These are phyloP conservation scores for Aspergillus biplanus DNA, from an alignment of 495 filamentous ascomycete species.

Conservation along the genomic window DNA sequence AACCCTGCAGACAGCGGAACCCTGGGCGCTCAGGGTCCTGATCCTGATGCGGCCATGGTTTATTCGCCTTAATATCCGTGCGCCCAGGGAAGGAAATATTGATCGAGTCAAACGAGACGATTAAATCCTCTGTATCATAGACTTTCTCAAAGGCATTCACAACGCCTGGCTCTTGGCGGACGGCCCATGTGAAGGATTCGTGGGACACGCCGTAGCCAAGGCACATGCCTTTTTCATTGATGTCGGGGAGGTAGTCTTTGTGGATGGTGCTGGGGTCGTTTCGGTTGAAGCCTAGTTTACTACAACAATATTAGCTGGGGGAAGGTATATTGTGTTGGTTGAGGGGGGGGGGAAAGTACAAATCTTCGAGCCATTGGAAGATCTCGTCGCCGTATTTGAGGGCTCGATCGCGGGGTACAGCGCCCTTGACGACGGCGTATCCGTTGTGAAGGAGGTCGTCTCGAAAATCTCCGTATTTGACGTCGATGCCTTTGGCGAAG, in stretches of 20 bases:
- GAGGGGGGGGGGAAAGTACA: constrained; percentile 29
- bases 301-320: too few species aligned
- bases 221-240: constrained; percentile 46
- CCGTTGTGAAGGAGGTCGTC: constrained; percentile 12
- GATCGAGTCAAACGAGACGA: constrained; percentile 47
- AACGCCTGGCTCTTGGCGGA: constrained; percentile 44
- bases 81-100: constrained; percentile 42
- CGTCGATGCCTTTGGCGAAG: constrained; percentile 8
- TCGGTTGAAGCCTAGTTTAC: constrained; percentile 38
- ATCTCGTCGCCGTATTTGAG: constrained; percentile 37
- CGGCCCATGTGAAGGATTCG: constrained; percentile 46
- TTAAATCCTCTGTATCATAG: constrained; percentile 41
- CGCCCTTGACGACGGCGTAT: constrained; percentile 11
- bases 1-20: neutral
- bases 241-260: constrained; percentile 38
- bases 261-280: constrained; percentile 39
- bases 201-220: constrained; percentile 40
- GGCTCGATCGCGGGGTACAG: constrained; percentile 27
- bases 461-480: constrained; percentile 12
- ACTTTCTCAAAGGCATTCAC: constrained; percentile 44
- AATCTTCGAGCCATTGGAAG: constrained; percentile 42
- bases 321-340: too few species aligned
- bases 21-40: constrained; percentile 5
- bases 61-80: constrained; percentile 5
- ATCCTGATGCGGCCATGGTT: constrained; percentile 6